Percentiles rank a stretch among this genome's conserved stretches.
phyloP scores from a whole-genome alignment of 2,329 filamentous ascomycete species.

The Calonectria leucothoes region DNA sequence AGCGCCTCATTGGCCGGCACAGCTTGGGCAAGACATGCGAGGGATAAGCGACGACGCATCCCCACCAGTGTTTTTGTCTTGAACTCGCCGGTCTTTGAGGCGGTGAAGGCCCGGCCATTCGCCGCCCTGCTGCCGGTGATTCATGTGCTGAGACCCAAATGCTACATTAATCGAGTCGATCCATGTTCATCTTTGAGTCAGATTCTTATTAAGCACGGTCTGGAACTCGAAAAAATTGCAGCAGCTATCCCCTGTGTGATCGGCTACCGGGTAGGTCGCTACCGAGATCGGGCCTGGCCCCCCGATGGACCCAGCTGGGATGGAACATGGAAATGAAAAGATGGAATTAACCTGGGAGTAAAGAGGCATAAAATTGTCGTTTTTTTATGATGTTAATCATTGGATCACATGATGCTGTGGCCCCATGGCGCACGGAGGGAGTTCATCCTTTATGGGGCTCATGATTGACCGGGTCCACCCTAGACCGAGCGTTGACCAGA shows the following conservation, averaged over 20 bases:
- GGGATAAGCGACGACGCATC: not conserved
- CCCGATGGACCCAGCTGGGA: not conserved
- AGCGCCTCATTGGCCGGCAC: not conserved
- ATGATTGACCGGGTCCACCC: not conserved
- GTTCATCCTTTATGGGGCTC: not conserved
- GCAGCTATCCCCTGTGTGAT: not conserved
- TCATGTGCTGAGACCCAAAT: not conserved
- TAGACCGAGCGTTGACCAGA: not conserved
- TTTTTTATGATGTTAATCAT: not conserved
- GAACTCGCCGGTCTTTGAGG: not conserved
- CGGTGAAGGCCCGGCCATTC: not conserved
- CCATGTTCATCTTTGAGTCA: not conserved
- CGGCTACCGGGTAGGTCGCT: not conserved
- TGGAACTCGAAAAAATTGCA: not conserved
- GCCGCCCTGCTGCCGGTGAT: not conserved
- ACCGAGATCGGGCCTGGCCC: not conserved
- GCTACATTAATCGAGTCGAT: not conserved
- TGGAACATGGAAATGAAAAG: not conserved
- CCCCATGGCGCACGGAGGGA: not conserved
- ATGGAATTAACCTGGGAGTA: not conserved
- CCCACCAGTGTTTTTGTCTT: not conserved
- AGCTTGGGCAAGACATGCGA: not conserved
- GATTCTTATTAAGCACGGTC: not conserved
- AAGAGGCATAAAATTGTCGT: not conserved
- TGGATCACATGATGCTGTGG: not conserved